phyloP scores from a whole-genome alignment of 129 eudicot genomes.

The Tanacetum coccineum region DNA sequence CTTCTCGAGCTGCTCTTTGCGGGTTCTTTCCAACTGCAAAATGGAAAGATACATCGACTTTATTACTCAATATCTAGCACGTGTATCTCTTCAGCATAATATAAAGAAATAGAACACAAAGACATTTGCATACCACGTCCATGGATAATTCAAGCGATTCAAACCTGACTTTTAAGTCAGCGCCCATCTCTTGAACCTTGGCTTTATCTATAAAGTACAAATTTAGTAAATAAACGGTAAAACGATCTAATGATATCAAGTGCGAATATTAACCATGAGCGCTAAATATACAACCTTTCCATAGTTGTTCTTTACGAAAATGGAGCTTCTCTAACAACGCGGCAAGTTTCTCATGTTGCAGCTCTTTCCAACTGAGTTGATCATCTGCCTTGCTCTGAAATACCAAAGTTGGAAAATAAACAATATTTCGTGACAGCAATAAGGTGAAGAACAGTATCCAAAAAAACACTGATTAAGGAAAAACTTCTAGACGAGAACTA shows the following conservation, averaged over 20 bases:
- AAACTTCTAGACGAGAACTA: background rate
- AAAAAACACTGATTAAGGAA: background rate
- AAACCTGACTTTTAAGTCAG: constrained; percentile 60
- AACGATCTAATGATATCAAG: too few species aligned
- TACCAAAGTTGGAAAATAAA: background rate
- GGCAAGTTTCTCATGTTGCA: constrained; percentile 79
- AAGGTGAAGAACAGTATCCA: background rate
- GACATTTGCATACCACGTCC: constrained; percentile 31
- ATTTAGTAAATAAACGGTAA: too few species aligned
- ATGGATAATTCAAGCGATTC: constrained; percentile 69
- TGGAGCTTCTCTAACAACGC: constrained; percentile 77
- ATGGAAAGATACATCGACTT: constrained; percentile 1
- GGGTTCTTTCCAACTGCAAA: constrained; percentile 69
- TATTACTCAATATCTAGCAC: constrained; percentile 12
- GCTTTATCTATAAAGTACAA: too few species aligned
- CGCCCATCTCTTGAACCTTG: constrained; percentile 48
- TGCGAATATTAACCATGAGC: too few species aligned
- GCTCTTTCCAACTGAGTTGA: constrained; percentile 81
- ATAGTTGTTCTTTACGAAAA: constrained; percentile 59
- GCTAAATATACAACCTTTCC: constrained; percentile 46
- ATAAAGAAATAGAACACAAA: background rate
- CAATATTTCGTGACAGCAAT: background rate
- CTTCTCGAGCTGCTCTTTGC: constrained; percentile 73
- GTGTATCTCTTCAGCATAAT: background rate
- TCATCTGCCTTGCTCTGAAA: constrained; percentile 94